phyloP scores from a whole-genome alignment of 495 filamentous ascomycete genomes.

The Poronia punctata region DNA sequence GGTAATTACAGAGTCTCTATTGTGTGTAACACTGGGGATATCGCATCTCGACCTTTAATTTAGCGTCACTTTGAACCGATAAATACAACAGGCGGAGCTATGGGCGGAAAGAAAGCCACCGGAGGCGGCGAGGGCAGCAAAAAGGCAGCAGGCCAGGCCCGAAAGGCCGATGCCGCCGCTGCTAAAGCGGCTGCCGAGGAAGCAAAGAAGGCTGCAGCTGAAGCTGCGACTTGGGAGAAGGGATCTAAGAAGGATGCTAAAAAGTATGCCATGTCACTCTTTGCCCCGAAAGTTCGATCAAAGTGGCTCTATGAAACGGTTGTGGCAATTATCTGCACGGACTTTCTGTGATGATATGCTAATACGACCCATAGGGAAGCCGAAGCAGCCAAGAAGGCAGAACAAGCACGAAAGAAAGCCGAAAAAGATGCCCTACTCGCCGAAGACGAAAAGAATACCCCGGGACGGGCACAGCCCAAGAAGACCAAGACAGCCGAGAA shows the following conservation, averaged over 20 bases:
- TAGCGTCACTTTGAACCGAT: too few species aligned
- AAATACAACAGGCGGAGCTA: too few species aligned
- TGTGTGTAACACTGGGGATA: too few species aligned
- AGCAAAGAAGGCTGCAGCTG: conserved; percentile 57
- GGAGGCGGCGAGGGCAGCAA: conserved; percentile 72
- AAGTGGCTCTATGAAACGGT: too few species aligned
- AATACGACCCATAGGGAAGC: conserved; percentile 53
- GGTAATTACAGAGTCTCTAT: too few species aligned
- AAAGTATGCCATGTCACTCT: conserved; percentile 57
- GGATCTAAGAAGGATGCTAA: conserved; percentile 77
- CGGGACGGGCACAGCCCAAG: conserved; percentile 53
- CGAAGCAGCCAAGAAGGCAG: conserved; percentile 77
- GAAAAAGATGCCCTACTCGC: conserved; percentile 76
- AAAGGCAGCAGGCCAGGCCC: conserved; percentile 83
- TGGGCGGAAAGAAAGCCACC: conserved; percentile 65
- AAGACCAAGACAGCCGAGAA: conserved; percentile 54
- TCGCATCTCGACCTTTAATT: too few species aligned
- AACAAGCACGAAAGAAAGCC: conserved; percentile 79
- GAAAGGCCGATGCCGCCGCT: conserved; percentile 85
- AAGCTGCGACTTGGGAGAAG: conserved; percentile 75
- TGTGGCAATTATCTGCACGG: background rate
- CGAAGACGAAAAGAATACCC: conserved; percentile 72
- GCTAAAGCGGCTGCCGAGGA: conserved; percentile 66
- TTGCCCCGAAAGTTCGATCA: too few species aligned
- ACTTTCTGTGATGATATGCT: background rate